A percentile compares a stretch with the other conserved stretches of the same genome.
phyloP scores from a whole-genome alignment of 2,329 filamentous ascomycete genomes.

The Monosporascus sp. region DNA sequence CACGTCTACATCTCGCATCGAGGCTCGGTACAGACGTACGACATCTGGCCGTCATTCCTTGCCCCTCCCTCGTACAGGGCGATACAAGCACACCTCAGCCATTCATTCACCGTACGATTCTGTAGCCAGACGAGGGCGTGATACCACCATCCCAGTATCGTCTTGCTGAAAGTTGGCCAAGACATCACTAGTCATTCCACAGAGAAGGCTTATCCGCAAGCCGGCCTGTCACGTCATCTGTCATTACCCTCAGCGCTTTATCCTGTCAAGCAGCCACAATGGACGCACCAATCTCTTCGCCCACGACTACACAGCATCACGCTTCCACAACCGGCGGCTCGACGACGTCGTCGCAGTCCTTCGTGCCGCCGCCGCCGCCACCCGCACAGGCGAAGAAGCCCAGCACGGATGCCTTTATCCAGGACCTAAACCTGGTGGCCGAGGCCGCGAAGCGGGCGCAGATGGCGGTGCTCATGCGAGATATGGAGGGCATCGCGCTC shows the following conservation, averaged over 20 bases:
- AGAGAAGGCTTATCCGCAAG: too few species aligned
- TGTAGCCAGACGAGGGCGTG: not conserved
- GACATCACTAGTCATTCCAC: not conserved
- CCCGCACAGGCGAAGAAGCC: constrained; percentile 17
- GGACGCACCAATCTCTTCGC: constrained; percentile 27
- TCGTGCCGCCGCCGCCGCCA: constrained; percentile 19
- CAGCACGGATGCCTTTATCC: constrained; percentile 57
- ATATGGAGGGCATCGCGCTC: constrained; percentile 70
- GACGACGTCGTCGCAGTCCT: constrained; percentile 11
- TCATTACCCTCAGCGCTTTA: too few species aligned
- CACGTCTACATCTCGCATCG: not conserved
- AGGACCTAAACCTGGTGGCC: constrained; percentile 79
- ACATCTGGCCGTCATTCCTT: not conserved
- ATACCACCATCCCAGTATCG: not conserved
- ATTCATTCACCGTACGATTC: not conserved
- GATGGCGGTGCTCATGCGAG: constrained; percentile 81
- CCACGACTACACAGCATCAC: constrained; percentile 14
- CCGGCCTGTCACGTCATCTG: too few species aligned
- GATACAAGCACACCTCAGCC: not conserved
- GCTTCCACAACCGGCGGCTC: constrained; percentile 7
- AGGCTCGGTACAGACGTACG: not conserved
- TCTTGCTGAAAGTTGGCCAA: not conserved
- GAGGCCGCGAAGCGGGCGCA: constrained; percentile 92
- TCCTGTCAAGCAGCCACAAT: constrained; percentile 13
- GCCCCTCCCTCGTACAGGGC: not conserved